A percentile compares a stretch with the other conserved stretches of the same genome.
Conservation (phyloP, 2,329 filamentous ascomycete species). For the Cordyceps javanica region DNA sequence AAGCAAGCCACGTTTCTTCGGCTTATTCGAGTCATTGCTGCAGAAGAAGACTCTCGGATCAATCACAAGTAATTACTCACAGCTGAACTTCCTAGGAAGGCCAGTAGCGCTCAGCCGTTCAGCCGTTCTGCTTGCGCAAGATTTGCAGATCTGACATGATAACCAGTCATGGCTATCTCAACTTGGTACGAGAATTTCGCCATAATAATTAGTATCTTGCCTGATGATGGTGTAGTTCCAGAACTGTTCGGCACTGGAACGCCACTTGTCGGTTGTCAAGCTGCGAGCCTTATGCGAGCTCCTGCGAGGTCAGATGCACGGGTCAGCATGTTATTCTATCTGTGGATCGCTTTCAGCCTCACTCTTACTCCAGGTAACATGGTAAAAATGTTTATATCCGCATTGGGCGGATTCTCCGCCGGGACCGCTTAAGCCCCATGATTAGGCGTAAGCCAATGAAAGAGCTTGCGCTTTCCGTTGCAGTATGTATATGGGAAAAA, state of each 20-base stretch:
- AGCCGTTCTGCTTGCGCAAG: background rate
- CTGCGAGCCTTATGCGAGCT: background rate
- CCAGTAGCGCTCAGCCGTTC: background rate
- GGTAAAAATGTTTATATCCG: background rate
- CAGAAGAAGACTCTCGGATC: background rate
- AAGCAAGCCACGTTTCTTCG: background rate
- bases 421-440: background rate
- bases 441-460: background rate
- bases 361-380: background rate
- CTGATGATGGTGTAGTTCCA: background rate
- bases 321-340: conserved; percentile 1
- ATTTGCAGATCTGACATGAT: background rate
- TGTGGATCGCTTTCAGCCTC: background rate
- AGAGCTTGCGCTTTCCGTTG: no score
- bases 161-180: background rate
- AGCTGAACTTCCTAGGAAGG: background rate
- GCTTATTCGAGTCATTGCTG: background rate
- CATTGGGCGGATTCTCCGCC: conserved; percentile 1
- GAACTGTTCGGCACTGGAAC: background rate
- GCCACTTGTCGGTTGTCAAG: background rate
- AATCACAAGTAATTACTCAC: background rate
- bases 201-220: background rate
- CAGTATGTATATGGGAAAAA: background rate
- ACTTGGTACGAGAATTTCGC: background rate
- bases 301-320: background rate